phyloP scores from a whole-genome alignment of 208 protist species.

The Leishmania guyanensis region DNA sequence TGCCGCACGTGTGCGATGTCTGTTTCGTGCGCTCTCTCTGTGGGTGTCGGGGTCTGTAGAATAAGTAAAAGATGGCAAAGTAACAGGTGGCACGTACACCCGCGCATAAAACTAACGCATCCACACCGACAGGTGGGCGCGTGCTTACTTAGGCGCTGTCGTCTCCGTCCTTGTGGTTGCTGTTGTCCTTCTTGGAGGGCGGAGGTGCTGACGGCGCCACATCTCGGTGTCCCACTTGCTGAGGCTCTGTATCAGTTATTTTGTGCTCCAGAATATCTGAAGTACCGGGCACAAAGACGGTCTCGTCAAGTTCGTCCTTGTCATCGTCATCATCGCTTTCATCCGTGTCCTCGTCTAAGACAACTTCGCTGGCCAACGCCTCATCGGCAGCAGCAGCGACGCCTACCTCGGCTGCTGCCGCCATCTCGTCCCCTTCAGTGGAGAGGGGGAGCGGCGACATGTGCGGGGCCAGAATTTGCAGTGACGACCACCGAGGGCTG shows the following conservation, averaged over 20 bases:
- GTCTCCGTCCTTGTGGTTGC: constrained; percentile 3
- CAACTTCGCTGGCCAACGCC: constrained; percentile 10
- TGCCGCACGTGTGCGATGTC: background rate
- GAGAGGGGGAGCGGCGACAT: constrained; percentile 28
- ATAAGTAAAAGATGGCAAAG: background rate
- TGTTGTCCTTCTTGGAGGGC: background rate
- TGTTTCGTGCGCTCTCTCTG: background rate
- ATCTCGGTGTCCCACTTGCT: background rate
- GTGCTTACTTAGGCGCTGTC: background rate
- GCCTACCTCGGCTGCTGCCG: constrained; percentile 2
- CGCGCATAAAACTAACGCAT: background rate
- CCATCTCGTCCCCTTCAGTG: constrained; percentile 12
- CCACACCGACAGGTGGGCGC: background rate
- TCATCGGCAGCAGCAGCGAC: constrained; percentile 5
- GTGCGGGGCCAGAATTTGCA: constrained; percentile 46
- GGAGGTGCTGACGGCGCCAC: background rate
- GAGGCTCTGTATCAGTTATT: background rate
- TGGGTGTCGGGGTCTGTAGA: background rate
- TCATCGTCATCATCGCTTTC: constrained; percentile 3
- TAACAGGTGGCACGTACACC: background rate
- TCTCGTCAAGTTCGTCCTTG: constrained; percentile 3
- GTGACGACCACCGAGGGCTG: constrained; percentile 36
- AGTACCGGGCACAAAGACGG: background rate
- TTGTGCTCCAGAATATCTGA: constrained; percentile 15
- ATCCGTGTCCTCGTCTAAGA: constrained; percentile 10